Percentiles rank a stretch among this genome's conserved stretches.
phyloP scores from a whole-genome alignment of 805 yeast genomes.

The Ascoidea asiatica region DNA sequence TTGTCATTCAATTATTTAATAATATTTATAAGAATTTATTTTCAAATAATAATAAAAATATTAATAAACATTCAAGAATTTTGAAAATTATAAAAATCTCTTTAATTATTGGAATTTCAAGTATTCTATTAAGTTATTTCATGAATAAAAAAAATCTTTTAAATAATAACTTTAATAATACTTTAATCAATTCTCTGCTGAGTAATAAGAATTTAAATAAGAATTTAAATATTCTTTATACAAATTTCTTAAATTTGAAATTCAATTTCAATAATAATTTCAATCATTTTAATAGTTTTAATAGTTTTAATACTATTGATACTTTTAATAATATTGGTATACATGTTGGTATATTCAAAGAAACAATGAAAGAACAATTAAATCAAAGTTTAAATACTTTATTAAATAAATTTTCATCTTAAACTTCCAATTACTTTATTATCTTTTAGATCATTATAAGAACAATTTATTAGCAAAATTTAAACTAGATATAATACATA shows the following conservation, averaged over 20 bases:
- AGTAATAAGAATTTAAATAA: neutral
- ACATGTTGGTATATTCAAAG: no score
- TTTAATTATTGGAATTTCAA: slow-evolving; percentile 7
- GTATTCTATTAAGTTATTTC: slow-evolving; percentile 2
- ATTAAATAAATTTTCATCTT: no score
- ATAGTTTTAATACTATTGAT: no score
- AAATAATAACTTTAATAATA: slow-evolving; percentile 1
- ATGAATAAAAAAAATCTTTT: neutral
- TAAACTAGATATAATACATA: neutral
- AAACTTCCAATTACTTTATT: no score
- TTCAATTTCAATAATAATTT: no score
- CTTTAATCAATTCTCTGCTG: neutral
- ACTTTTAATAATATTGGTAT: no score
- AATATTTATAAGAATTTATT: neutral
- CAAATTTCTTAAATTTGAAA: neutral
- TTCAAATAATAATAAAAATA: neutral
- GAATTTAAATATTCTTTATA: neutral
- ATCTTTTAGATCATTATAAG: no score
- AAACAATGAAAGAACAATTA: no score
- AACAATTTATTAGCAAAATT: no score
- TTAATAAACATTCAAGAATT: no score
- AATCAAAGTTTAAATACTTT: no score
- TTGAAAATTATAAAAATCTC: slow-evolving; percentile 3
- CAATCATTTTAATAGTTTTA: no score
- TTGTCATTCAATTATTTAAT: neutral